Base-by-base conservation (phyloP, 257 asterid species). In the Solanum lignicaule region DNA sequence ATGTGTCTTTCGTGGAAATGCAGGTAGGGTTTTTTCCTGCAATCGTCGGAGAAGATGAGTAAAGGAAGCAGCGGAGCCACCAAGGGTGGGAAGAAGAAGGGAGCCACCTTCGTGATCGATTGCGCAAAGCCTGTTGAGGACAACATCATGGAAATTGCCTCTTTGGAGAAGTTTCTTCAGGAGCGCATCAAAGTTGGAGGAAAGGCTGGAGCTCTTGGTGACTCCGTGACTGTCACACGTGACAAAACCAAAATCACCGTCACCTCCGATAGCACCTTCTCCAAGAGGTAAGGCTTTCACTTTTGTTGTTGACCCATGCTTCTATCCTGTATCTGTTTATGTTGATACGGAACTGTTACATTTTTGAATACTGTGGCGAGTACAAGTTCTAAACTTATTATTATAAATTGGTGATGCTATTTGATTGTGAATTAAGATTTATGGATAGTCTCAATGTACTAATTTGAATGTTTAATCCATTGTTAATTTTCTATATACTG, bases 141-240 rank as follows among this genome's bases (percentile, higher is more conserved):
- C 83, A 92, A 83, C 89, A 92, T 92, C 87, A 92, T 92, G 94
- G 94, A 92, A 16, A 92, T 92, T 25, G 88, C 93, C 46, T 92
- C 94, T 0, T 81, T 92, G 87, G 94, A 92, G 87, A 92, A 92
- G 86, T 92, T 89, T 90, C 93, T 92, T 13, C 94, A 92, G 85
- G 94, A 92, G 79, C 89, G 94, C 60, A 92, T 92, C 88, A 92
- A 92, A 60, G 94, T 92, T n/a, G 94, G 93, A 39, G 94, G 94
- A 27, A 92, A 92, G 83, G 75, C 94, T 58, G 94, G 93, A 29
- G 93, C 93, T 15, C 91, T 92, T 13, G 94, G 94, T 14, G 94
- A 92, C 33, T 73, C 93, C 18, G 94, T 92, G 41, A 88, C 91
- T 62, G 87, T 92, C 39, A 65, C 87, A 18, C 94, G 94, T 55